Conservation (phyloP, 2,329 filamentous ascomycete genomes). For the Aureobasidium melanogenum region DNA sequence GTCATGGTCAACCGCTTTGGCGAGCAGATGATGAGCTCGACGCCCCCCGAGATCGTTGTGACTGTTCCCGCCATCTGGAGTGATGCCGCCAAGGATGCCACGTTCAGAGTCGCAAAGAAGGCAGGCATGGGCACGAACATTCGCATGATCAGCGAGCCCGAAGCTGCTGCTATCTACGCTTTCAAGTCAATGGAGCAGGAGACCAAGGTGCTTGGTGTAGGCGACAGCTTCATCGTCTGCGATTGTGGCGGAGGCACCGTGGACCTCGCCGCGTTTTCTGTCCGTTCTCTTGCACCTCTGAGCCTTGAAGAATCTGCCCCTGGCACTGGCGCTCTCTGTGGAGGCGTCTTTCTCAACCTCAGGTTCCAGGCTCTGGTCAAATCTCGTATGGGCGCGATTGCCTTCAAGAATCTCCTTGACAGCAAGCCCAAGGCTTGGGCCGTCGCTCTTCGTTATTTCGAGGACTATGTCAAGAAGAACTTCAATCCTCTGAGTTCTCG, state of each 20-base stretch:
- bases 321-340: too few species aligned
- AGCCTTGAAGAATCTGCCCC: too few species aligned
- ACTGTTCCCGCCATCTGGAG: conserved; percentile 80
- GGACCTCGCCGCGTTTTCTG: not conserved
- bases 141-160: conserved; percentile 62
- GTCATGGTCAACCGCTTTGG: conserved; percentile 66
- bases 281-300: too few species aligned
- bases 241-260: conserved; percentile 41
- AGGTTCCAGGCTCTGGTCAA: conserved; percentile 71
- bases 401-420: conserved; percentile 54
- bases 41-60: conserved; percentile 68
- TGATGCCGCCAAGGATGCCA: conserved; percentile 77
- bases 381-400: conserved; percentile 53
- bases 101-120: conserved; percentile 64
- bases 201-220: conserved; percentile 48
- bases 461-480: conserved; percentile 77
- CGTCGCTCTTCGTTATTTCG: conserved; percentile 64
- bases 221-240: conserved; percentile 58
- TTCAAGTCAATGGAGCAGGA: conserved; percentile 67
- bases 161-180: conserved; percentile 72
- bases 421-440: conserved; percentile 65
- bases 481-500: conserved; percentile 51
- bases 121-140: conserved; percentile 62
- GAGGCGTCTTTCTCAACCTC: conserved; percentile 50
- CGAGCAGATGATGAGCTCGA: conserved; percentile 33